These are phyloP conservation scores for Fagus crenata DNA, from an alignment of 306 rosid species.

Conservation along the genomic window DNA sequence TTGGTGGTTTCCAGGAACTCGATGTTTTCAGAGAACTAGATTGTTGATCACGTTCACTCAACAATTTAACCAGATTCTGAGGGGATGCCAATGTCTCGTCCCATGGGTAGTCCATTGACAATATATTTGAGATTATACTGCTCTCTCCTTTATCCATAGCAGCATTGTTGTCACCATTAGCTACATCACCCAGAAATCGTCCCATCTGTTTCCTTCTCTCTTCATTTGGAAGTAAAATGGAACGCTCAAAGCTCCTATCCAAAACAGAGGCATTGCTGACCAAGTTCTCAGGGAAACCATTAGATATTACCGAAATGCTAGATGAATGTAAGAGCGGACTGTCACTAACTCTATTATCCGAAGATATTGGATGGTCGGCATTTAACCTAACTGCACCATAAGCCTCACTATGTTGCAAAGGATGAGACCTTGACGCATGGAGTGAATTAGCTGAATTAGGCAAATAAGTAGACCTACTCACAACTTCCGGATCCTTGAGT, in stretches of 20 bases:
- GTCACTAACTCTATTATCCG: slow-evolving; percentile 43
- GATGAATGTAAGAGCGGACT: slow-evolving; percentile 39
- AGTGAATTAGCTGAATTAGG: slow-evolving; percentile 41
- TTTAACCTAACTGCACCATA: slow-evolving; percentile 36
- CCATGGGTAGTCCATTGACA: slow-evolving; percentile 77
- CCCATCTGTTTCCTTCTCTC: slow-evolving; percentile 42
- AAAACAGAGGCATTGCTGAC: slow-evolving; percentile 45
- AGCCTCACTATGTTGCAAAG: slow-evolving; percentile 41
- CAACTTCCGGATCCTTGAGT: slow-evolving; percentile 79
- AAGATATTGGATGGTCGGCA: slow-evolving; percentile 37
- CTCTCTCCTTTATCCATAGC: slow-evolving; percentile 72
- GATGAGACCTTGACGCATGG: slow-evolving; percentile 37
- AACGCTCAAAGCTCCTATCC: slow-evolving; percentile 35
- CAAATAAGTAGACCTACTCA: slow-evolving; percentile 49
- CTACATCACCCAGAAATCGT: slow-evolving; percentile 47
- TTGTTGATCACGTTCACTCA: slow-evolving; percentile 60
- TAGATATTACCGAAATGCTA: slow-evolving; percentile 36
- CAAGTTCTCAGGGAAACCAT: slow-evolving; percentile 54
- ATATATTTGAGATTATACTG: slow-evolving; percentile 87
- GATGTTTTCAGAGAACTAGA: slow-evolving; percentile 43
- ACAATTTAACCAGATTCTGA: slow-evolving; percentile 55
- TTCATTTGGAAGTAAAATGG: slow-evolving; percentile 48
- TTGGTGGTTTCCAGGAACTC: slow-evolving; percentile 69
- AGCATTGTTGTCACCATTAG: slow-evolving; percentile 40
- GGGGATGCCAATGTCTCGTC: slow-evolving; percentile 66